phyloP scores from a whole-genome alignment of 352 stramenopile genomes.

The Pythium utonaiense region DNA sequence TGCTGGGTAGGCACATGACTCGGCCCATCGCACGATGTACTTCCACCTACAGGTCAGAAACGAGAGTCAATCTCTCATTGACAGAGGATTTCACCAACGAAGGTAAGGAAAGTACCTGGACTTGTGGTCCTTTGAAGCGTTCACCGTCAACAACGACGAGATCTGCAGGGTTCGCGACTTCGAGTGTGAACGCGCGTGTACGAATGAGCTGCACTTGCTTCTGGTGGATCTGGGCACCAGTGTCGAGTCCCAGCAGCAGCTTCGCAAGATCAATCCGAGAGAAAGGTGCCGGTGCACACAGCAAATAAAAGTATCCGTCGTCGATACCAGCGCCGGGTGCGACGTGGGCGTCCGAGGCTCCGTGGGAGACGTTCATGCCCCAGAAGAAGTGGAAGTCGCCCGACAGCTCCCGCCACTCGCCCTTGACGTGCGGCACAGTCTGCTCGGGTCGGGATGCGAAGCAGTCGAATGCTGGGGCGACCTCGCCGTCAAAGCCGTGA shows the following conservation, averaged over 20 bases:
- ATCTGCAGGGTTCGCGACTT: slow-evolving; percentile 24
- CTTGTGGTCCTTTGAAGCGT: slow-evolving; percentile 26
- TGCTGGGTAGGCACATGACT: slow-evolving; percentile 18
- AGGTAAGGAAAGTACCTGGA: slow-evolving; percentile 12
- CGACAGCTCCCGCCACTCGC: slow-evolving; percentile 28
- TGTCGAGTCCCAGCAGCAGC: slow-evolving; percentile 33
- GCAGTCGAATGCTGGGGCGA: slow-evolving; percentile 24
- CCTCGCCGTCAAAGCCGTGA: slow-evolving; percentile 24
- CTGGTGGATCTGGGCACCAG: slow-evolving; percentile 22
- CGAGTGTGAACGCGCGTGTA: slow-evolving; percentile 33
- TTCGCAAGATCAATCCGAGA: slow-evolving; percentile 22
- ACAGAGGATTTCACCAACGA: background rate
- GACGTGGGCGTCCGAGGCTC: slow-evolving; percentile 25
- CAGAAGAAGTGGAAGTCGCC: slow-evolving; percentile 41
- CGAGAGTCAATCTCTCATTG: background rate
- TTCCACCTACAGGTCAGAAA: slow-evolving; percentile 21
- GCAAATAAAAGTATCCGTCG: slow-evolving; percentile 35
- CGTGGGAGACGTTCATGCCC: slow-evolving; percentile 37
- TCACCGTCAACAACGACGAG: slow-evolving; percentile 35
- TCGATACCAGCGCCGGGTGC: slow-evolving; percentile 28
- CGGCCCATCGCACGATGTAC: slow-evolving; percentile 26
- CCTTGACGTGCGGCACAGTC: slow-evolving; percentile 18
- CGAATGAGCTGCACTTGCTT: slow-evolving; percentile 32
- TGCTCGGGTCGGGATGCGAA: slow-evolving; percentile 19
- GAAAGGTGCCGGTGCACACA: slow-evolving; percentile 19